Evolutionary conservation across 768 basidiomycete genomes (phyloP), one percentile per base, ranked within the genome.

Genomic region (Strobilomyces echinocephalus): DNA sequence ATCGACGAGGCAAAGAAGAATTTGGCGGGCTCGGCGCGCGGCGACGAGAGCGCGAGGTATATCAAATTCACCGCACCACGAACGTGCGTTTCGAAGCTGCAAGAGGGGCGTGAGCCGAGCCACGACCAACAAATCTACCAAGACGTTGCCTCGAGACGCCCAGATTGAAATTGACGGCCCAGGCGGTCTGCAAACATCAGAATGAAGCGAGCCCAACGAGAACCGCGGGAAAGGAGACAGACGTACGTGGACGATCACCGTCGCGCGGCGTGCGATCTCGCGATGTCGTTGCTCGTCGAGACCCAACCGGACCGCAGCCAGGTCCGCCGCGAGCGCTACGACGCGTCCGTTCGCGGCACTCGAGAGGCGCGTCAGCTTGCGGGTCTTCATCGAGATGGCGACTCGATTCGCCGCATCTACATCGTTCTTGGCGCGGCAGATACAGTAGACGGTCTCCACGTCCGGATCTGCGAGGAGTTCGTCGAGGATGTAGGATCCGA

Each of bases 121-220:
- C 1, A 30, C 30, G 30, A 30, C 30, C 30, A 30, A 30, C 24
- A 14, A 9, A 35, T 35, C 12, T 5, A 4, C 15, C 14, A 6
- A 16, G 15, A 36, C 15, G 11, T 16, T 45, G 54, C 65, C 67
- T 67, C 7, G 63, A 59, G 20, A 67, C 65, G 9, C 66, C 67
- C 36, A 81, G 65, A 47, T 72, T 74, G 56, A 83, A 82, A 62
- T 82, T 82, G 51, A 82, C 81, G 1, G 77, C 74, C 81, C 81
- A 82, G 9, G 79, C 79, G 47, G 77, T 80, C 77, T 78, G 47
- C 31, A 24, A 24, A 24, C 24, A n/a, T n/a, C 46, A 30, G 11
- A 16, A 26, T 18, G 14, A 30, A 16, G 12, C n/a, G 26, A 33
- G 18, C 30, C 31, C 8, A 5, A 16, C 9, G 36, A 48, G n/a